These are phyloP conservation scores for Cyberlindnera japonica DNA, from an alignment of 805 yeast genomes.

Conservation along the genomic window DNA sequence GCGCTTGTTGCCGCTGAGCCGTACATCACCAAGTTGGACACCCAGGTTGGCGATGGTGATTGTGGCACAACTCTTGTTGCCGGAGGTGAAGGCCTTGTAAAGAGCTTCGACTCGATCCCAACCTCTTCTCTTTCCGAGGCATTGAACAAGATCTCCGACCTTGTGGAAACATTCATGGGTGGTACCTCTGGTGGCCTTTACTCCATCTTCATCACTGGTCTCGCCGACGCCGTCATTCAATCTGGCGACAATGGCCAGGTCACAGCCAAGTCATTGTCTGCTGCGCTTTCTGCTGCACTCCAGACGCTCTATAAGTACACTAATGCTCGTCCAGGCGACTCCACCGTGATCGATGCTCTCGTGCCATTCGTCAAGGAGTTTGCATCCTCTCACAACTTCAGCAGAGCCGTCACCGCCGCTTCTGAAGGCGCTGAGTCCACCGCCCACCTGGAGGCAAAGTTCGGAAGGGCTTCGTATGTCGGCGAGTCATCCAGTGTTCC, in stretches of 20 bases:
- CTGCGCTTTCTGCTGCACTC: slow-evolving; percentile 55
- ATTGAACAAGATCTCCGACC: slow-evolving; percentile 69
- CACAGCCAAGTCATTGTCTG: slow-evolving; percentile 35
- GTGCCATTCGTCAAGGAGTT: slow-evolving; percentile 80
- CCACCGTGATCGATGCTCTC: slow-evolving; percentile 84
- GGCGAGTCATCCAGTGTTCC: slow-evolving; percentile 68
- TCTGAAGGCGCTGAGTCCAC: slow-evolving; percentile 74
- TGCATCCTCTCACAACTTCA: slow-evolving; percentile 45
- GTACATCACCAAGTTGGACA: slow-evolving; percentile 77
- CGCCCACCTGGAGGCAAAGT: slow-evolving; percentile 70
- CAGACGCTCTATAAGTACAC: slow-evolving; percentile 81
- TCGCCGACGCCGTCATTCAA: slow-evolving; percentile 49
- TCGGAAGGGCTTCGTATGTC: slow-evolving; percentile 93
- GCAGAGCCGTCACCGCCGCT: slow-evolving; percentile 65
- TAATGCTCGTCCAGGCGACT: slow-evolving; percentile 82
- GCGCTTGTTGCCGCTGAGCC: slow-evolving; percentile 66
- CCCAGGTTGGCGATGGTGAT: slow-evolving; percentile 94
- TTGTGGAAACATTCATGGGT: slow-evolving; percentile 91
- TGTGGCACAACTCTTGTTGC: slow-evolving; percentile 88
- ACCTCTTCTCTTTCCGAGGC: slow-evolving; percentile 46
- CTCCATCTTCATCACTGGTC: slow-evolving; percentile 77
- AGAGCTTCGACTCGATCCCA: slow-evolving; percentile 44
- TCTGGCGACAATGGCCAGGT: slow-evolving; percentile 29
- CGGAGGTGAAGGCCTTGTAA: slow-evolving; percentile 73
- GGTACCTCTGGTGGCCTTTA: slow-evolving; percentile 96